Base-by-base conservation (phyloP, 352 stramenopile genomes). In the Globisporangium takayamanum region DNA sequence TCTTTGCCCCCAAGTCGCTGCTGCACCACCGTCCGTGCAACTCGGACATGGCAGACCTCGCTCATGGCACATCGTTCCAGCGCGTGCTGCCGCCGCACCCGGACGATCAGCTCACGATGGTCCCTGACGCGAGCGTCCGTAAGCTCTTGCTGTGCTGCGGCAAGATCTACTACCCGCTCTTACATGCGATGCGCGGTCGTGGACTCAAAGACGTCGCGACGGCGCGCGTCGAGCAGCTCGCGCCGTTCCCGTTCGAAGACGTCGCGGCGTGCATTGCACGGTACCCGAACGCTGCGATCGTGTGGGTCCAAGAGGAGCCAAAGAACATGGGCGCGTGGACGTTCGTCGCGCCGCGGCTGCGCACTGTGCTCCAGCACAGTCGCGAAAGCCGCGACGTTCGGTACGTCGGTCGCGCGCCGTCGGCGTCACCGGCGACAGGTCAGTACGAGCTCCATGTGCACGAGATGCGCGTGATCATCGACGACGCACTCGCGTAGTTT, bases 281-380 rank as follows among this genome's bases (percentile, higher is more conserved):
- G 49, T 99, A 99, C 69, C 70, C 82, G 10, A 99, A 99, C 60
- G 97, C 97, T 14, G 71, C 97, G 60, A 74, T 99, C 36, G 78
- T 99, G 26, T 99, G 94, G 92, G 85, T 94, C 15, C 97, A 99
- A 71, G 97, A 99, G 70, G 97, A 98, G 65, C 95, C 89, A 22
- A 98, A 98, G 73, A 99, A 99, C 70, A 99, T 99, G 96, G 97
- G 97, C 20, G 84, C 91, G 28, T 99, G 96, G 74, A 79, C 75
- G 12, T 98, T 97, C 60, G 79, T 97, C 7, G 76, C 84, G 18
- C 89, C 96, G 26, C 85, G 97, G 33, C 82, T 99, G 60, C 84
- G 94, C 61, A 99, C 97, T 0, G 85, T 96, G 30, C 85, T 97
- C n/a, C 71, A 85, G n/a, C 74, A 97, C 39, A 59, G 97, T 4